Percentiles rank a stretch among this genome's conserved stretches.
Conservation (phyloP, 345 rosid genomes). For the Zanthoxylum bungeanum region DNA sequence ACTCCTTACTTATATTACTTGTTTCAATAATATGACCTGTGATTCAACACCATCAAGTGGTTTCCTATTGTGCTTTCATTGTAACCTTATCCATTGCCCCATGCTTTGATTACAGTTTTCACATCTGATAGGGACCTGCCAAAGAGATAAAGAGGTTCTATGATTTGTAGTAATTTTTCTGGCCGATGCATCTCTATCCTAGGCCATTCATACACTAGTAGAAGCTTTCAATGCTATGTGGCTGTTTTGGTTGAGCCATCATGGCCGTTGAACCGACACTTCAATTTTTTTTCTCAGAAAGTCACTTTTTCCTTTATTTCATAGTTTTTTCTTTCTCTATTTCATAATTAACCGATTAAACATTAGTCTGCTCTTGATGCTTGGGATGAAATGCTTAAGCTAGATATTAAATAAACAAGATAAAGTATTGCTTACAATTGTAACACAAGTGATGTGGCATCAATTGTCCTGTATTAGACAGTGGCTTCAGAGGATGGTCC, state of each 20-base stretch:
- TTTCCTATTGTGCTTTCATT: neutral
- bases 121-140: constrained; percentile 2
- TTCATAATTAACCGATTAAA: neutral
- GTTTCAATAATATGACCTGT: neutral
- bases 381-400: neutral
- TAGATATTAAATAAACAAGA: neutral
- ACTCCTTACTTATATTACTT: neutral
- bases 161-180: neutral
- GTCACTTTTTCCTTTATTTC: neutral
- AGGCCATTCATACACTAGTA: neutral
- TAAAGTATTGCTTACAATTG: too few relatives aligned
- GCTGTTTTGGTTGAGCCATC: neutral
- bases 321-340: too few relatives aligned
- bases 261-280: neutral
- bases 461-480: too few relatives aligned
- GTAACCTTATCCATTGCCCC: constrained; percentile 1
- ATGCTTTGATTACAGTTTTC: neutral
- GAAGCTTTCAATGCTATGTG: neutral
- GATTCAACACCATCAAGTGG: constrained; percentile 1
- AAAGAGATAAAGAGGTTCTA: neutral
- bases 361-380: neutral
- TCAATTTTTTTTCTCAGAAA: neutral
- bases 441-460: neutral
- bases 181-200: neutral
- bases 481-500: neutral